Conservation (phyloP, 1,139 yeast species). For the Hansenula sp. region DNA sequence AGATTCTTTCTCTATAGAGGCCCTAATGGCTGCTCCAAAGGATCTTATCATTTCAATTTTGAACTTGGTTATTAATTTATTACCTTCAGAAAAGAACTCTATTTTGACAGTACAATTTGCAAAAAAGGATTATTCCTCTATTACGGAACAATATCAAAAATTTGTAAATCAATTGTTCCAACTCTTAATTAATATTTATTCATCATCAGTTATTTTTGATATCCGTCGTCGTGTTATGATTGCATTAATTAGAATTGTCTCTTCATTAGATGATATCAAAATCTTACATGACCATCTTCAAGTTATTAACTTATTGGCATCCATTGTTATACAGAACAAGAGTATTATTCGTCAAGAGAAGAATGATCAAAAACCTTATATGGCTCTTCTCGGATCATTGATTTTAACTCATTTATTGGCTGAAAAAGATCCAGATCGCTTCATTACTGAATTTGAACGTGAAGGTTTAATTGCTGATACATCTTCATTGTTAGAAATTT, state of each 20-base stretch:
- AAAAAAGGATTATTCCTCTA: constrained; percentile 22
- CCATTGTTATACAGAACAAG: constrained; percentile 64
- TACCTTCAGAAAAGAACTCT: constrained; percentile 40
- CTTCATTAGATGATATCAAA: constrained; percentile 19
- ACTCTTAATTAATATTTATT: constrained; percentile 63
- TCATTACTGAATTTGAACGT: constrained; percentile 50
- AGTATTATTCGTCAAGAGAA: constrained; percentile 22
- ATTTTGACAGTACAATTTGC: constrained; percentile 20
- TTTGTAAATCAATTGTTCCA: constrained; percentile 54
- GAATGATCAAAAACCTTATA: constrained; percentile 27
- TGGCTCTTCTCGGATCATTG: constrained; percentile 50
- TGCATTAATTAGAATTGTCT: constrained; percentile 47
- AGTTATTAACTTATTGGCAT: constrained; percentile 52
- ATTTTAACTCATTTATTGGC: constrained; percentile 45
- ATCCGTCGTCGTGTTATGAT: constrained; percentile 59
- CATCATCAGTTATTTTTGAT: constrained; percentile 68
- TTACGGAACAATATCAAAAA: constrained; percentile 25
- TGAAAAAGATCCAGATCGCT: constrained; percentile 38
- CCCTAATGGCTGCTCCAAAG: constrained; percentile 72
- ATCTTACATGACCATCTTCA: constrained; percentile 19
- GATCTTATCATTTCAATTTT: constrained; percentile 55
- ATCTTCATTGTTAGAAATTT: constrained; percentile 21
- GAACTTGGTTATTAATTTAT: constrained; percentile 49
- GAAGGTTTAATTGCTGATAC: constrained; percentile 70
- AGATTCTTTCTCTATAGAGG: constrained; percentile 47